phyloP scores from a whole-genome alignment of 176 grass and related monocot species.

The Aegilops tauschii region DNA sequence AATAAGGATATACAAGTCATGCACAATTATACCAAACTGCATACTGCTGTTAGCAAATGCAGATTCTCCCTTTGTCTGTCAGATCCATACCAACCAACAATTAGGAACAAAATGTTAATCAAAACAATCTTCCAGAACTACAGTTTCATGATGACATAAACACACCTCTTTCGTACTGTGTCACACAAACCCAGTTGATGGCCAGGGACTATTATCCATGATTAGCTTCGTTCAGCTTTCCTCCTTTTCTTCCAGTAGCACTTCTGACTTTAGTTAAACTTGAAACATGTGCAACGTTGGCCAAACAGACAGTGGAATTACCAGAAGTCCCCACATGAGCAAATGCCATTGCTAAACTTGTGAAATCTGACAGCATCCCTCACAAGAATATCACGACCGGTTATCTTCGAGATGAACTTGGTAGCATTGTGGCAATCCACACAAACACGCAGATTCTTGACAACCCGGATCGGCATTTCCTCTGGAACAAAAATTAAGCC shows the following conservation, averaged over 20 bases:
- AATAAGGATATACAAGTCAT: background rate
- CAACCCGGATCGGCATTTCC: slow-evolving; percentile 60
- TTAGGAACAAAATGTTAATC: background rate
- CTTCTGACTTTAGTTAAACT: slow-evolving; percentile 9
- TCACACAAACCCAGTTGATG: background rate
- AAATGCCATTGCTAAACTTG: slow-evolving; percentile 55
- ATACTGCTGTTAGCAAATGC: background rate
- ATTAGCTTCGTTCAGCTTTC: background rate
- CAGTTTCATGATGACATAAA: background rate
- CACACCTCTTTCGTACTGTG: background rate
- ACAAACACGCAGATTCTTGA: slow-evolving; percentile 67
- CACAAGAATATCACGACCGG: slow-evolving; percentile 63
- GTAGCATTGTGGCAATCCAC: slow-evolving; percentile 71
- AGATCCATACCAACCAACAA: background rate
- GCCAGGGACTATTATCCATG: background rate
- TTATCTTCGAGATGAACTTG: slow-evolving; percentile 68
- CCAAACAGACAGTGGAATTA: background rate
- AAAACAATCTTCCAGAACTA: background rate
- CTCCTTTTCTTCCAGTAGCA: background rate
- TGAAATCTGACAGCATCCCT: slow-evolving; percentile 68
- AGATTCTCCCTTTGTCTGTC: background rate
- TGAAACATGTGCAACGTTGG: background rate
- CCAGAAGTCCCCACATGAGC: slow-evolving; percentile 78
- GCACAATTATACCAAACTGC: background rate
- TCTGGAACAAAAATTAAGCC: slow-evolving; percentile 57